A percentile compares a stretch with the other conserved stretches of the same genome.
phyloP scores from a whole-genome alignment of 768 basidiomycete genomes.

The Termitomyces eurrhizus region DNA sequence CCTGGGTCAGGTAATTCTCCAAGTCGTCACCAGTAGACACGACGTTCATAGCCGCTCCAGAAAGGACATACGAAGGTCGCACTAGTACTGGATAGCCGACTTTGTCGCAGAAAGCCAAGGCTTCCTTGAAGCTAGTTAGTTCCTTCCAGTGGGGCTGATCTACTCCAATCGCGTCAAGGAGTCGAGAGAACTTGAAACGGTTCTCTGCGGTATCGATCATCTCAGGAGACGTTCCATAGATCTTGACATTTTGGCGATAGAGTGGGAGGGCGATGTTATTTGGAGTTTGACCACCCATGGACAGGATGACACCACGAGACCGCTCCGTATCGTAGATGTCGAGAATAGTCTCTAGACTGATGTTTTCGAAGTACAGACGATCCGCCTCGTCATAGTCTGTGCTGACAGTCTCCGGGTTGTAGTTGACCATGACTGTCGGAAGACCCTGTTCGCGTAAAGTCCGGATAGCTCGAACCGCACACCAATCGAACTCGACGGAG shows the following conservation, averaged over 20 bases:
- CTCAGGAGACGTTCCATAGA: constrained; percentile 97
- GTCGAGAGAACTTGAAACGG: constrained; percentile 97
- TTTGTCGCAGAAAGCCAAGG: constrained; percentile 82
- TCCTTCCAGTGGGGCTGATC: constrained; percentile 99
- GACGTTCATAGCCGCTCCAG: constrained; percentile 99
- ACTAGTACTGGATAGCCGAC: constrained; percentile 97
- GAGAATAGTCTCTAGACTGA: constrained; percentile 91
- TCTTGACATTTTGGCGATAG: constrained; percentile 97
- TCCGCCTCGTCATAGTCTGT: constrained; percentile 99
- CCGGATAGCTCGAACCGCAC: constrained; percentile 94
- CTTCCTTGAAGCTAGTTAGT: constrained; percentile 86
- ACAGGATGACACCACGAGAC: constrained; percentile 88
- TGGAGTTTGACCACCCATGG: constrained; percentile 98
- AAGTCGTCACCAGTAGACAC: constrained; percentile 92
- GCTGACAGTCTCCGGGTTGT: constrained; percentile 98
- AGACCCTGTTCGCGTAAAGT: constrained; percentile 93
- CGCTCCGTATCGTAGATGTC: constrained; percentile 94
- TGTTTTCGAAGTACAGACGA: constrained; percentile 97
- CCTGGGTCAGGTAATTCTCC: constrained; percentile 88
- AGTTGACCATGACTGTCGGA: constrained; percentile 99
- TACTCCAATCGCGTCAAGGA: constrained; percentile 96
- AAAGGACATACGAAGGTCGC: constrained; percentile 97
- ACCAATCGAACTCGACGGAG: constrained; percentile 99
- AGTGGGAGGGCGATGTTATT: constrained; percentile 97
- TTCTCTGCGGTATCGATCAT: constrained; percentile 99